Base-by-base conservation (phyloP, 495 filamentous ascomycete genomes). In the Penicillium robsamsonii region DNA sequence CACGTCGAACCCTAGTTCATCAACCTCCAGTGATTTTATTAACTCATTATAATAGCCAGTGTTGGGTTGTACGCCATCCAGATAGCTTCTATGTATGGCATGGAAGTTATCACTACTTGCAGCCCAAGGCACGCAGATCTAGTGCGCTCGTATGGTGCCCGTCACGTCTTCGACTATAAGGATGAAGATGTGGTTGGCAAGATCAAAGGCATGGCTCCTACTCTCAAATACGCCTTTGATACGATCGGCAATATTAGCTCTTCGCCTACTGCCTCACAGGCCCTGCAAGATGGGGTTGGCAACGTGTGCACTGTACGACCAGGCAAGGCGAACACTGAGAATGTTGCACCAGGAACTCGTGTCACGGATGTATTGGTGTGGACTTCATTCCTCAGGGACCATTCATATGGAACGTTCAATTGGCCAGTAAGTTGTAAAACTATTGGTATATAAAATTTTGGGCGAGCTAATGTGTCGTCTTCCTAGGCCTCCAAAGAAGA, bases 101-200 rank as follows among this genome's bases (percentile, higher is more conserved):
- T 73, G 0, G 24, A 69, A 0, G 64, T 74, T 3, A 65, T 84
- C 22, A 69, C 79, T 0, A 83, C 81, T 2, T 82, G 81, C 61
- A 82, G 79, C 1, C 74, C 78, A 0, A 56, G 62, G 6, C 81
- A 85, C 63, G 72, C 75, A 40, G 64, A 76, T 4, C 67, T 85
- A 3, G 76, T 78, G 24, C 70, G 70, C 13, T 65, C 57, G 1
- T 70, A 68, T 10, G 84, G 84, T 1, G 83, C 81, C 0, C 63
- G 65, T 5, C 58, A 70, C 29, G 77, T 78, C 6, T 84, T 81
- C 60, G 80, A 86, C 70, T 86, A 85, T 63, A 66, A 67, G 0
- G 62, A 70, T 29, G 42, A 49, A 13, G 6, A 51, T 2, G 57
- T 68, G 12, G 53, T 56, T 18, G 61, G 61, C 6, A 62, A 63